Conservation (phyloP, 345 rosid genomes). For the Sonneratia alba region DNA sequence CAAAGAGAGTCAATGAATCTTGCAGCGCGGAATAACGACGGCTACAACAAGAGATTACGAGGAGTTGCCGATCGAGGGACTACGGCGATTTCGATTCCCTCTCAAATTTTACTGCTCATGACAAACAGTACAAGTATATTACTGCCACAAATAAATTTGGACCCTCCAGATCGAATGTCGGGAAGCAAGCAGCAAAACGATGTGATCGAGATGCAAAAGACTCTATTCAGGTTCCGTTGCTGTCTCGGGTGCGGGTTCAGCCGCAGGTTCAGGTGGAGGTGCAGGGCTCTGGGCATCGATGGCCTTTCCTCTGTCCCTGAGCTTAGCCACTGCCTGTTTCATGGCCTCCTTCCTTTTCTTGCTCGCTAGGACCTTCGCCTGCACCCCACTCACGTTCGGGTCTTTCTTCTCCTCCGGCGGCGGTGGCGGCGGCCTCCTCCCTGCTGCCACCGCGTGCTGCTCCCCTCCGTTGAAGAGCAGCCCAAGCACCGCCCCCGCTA, state of each 20-base stretch:
- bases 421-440: constrained; percentile 57
- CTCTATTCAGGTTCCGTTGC: too few relatives aligned
- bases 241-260: background rate
- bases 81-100: too few relatives aligned
- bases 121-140: too few relatives aligned
- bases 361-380: constrained; percentile 79
- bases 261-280: background rate
- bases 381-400: constrained; percentile 67
- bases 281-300: background rate
- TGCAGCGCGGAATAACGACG: too few relatives aligned
- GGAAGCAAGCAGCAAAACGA: too few relatives aligned
- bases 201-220: too few relatives aligned
- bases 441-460: constrained; percentile 41
- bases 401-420: constrained; percentile 53
- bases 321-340: constrained; percentile 31
- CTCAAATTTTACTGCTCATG: too few relatives aligned
- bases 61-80: too few relatives aligned
- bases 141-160: too few relatives aligned
- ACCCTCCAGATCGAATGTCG: too few relatives aligned
- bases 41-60: too few relatives aligned
- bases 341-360: constrained; percentile 47
- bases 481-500: constrained; percentile 36
- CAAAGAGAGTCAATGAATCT: too few relatives aligned
- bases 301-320: constrained; percentile 61
- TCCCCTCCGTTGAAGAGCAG: constrained; percentile 25